phyloP scores from a whole-genome alignment of 1,284 basidiomycete species.

The Naganishia cerealis region DNA sequence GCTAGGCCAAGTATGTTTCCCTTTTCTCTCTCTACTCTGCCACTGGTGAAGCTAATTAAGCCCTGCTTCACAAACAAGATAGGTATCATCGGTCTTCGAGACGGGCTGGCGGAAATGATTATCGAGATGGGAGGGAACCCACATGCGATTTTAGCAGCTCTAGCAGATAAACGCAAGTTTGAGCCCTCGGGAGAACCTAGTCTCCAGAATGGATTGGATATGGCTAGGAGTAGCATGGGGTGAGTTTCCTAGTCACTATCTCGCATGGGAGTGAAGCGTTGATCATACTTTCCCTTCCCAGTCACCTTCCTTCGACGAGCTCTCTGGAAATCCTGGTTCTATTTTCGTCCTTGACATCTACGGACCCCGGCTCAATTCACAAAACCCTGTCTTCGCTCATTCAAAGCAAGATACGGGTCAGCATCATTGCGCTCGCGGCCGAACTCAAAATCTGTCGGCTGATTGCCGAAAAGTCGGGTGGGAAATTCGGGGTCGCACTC shows the following conservation, averaged over 20 bases:
- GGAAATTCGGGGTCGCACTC: slow-evolving; percentile 89
- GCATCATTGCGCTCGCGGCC: slow-evolving; percentile 86
- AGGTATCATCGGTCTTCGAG: slow-evolving; percentile 85
- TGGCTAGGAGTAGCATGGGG: slow-evolving; percentile 89
- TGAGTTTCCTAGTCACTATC: slow-evolving; percentile 50
- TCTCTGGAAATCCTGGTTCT: slow-evolving; percentile 91
- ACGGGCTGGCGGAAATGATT: slow-evolving; percentile 80
- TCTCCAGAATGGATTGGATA: slow-evolving; percentile 92
- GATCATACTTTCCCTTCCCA: slow-evolving; percentile 46
- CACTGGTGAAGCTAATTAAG: neutral
- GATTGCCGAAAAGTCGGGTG: slow-evolving; percentile 82
- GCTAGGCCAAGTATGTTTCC: slow-evolving; percentile 68
- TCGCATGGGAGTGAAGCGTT: slow-evolving; percentile 14
- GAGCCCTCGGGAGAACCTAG: slow-evolving; percentile 90
- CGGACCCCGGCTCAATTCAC: slow-evolving; percentile 95
- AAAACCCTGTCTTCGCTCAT: slow-evolving; percentile 81
- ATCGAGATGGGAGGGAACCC: slow-evolving; percentile 91
- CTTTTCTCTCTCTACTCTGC: neutral
- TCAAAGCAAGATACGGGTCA: slow-evolving; percentile 80
- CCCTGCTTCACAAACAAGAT: slow-evolving; percentile 53
- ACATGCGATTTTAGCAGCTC: slow-evolving; percentile 81
- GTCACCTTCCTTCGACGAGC: slow-evolving; percentile 90
- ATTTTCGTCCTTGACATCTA: slow-evolving; percentile 91
- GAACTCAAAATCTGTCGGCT: slow-evolving; percentile 97
- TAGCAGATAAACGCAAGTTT: slow-evolving; percentile 82